phyloP scores from a whole-genome alignment of 148 eudicot genomes.

The Amaranthus palmeri region DNA sequence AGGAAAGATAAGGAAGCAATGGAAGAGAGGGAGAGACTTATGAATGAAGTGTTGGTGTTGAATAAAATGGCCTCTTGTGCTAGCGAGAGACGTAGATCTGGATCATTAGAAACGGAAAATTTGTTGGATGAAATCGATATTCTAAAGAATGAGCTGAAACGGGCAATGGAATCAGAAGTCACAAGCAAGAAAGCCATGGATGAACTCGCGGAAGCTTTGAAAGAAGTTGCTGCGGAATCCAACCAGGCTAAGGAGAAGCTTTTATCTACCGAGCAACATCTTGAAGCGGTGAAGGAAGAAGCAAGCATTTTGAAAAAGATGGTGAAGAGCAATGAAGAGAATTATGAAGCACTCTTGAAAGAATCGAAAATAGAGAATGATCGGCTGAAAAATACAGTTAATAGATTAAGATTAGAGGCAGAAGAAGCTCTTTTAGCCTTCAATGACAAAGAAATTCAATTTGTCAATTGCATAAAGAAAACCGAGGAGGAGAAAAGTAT shows the following conservation, averaged over 20 bases:
- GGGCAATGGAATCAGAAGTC: constrained; percentile 69
- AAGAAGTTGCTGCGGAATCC: constrained; percentile 66
- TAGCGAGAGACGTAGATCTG: constrained; percentile 22
- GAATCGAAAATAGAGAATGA: constrained; percentile 51
- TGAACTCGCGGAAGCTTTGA: constrained; percentile 67
- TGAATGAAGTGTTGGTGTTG: constrained; percentile 31
- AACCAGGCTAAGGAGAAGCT: constrained; percentile 56
- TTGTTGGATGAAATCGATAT: constrained; percentile 35
- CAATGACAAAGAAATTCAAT: constrained; percentile 68
- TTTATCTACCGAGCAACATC: constrained; percentile 27
- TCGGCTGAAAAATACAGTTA: constrained; percentile 40
- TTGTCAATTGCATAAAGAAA: constrained; percentile 63
- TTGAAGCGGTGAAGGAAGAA: constrained; percentile 43
- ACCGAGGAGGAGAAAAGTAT: constrained; percentile 58
- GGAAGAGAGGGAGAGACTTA: constrained; percentile 28
- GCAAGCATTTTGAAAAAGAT: constrained; percentile 34
- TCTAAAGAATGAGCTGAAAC: constrained; percentile 45
- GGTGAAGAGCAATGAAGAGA: constrained; percentile 36
- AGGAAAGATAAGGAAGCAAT: constrained; percentile 12
- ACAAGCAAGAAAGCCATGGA: constrained; percentile 77
- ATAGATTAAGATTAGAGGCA: constrained; percentile 57
- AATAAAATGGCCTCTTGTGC: constrained; percentile 23
- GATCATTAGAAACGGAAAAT: constrained; percentile 18
- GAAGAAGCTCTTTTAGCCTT: constrained; percentile 75
- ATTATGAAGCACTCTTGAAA: constrained; percentile 33